Evolutionary conservation across 2,329 filamentous ascomycete species (phyloP).

Genomic region (Teratosphaeria gauchensis): DNA sequence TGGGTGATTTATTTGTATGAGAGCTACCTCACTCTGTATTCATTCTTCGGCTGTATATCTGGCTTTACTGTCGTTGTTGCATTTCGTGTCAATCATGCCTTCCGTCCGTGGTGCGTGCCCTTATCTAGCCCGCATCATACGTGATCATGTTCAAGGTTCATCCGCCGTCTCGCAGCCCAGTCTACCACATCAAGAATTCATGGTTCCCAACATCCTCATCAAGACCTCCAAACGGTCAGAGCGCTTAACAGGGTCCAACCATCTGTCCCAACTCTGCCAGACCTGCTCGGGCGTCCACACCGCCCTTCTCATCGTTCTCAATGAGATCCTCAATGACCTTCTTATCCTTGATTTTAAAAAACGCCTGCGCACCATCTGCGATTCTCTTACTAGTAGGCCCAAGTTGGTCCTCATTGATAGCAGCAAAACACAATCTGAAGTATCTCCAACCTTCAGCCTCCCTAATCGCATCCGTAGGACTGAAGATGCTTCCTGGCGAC

Average conservation of each 20-base stretch:
- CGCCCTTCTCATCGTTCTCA: conserved; percentile 27
- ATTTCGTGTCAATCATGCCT: no score
- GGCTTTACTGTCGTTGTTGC: no score
- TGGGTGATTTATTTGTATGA: no score
- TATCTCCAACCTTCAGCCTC: conserved; percentile 58
- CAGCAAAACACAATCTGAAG: conserved; percentile 74
- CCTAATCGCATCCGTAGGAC: conserved; percentile 51
- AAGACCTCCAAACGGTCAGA: no score
- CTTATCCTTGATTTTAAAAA: conserved; percentile 65
- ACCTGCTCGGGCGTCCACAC: background rate
- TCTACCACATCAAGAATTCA: no score
- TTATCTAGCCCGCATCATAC: no score
- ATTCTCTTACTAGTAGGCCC: conserved; percentile 53
- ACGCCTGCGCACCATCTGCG: conserved; percentile 58
- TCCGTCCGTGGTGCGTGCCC: no score
- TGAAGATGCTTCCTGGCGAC: conserved; percentile 65
- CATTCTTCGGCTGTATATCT: no score
- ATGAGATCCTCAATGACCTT: conserved; percentile 56
- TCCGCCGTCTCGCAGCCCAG: no score
- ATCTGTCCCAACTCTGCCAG: background rate
- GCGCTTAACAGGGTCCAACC: background rate
- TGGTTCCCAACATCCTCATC: no score
- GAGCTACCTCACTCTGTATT: no score
- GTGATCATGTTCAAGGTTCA: no score
- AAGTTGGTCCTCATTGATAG: conserved; percentile 64